Percentiles rank a stretch among this genome's conserved stretches.
Conservation (phyloP, 768 basidiomycete genomes). For the Lyophyllum shimeji region DNA sequence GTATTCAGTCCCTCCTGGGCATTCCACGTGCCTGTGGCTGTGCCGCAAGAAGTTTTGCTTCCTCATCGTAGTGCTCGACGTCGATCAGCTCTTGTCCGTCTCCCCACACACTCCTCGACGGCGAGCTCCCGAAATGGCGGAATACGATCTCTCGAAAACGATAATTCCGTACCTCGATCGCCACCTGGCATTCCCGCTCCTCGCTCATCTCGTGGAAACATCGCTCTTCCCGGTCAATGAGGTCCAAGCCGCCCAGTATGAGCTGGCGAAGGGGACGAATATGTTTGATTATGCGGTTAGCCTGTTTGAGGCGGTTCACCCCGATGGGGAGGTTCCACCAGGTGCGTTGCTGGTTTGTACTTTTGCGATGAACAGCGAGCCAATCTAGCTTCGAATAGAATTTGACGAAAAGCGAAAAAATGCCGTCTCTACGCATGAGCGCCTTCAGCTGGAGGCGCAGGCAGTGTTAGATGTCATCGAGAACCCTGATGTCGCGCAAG, state of each 20-base stretch:
- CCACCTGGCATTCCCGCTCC: conserved; percentile 90
- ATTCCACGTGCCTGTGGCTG: conserved; percentile 1
- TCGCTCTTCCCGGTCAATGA: conserved; percentile 77
- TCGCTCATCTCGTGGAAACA: conserved; percentile 80
- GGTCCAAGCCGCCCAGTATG: conserved; percentile 91
- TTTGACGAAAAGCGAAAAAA: conserved; percentile 80
- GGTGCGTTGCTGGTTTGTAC: conserved; percentile 43
- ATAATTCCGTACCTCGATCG: conserved; percentile 92
- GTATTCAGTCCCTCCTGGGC: background rate
- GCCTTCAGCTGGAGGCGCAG: conserved; percentile 86
- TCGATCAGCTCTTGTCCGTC: conserved; percentile 1
- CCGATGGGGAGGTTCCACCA: conserved; percentile 64
- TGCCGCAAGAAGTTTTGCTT: conserved; percentile 12
- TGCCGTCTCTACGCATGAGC: conserved; percentile 81
- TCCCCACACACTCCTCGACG: background rate
- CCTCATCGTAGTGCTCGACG: conserved; percentile 9
- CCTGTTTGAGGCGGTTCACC: conserved; percentile 77
- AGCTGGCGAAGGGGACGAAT: conserved; percentile 95
- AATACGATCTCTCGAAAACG: conserved; percentile 88
- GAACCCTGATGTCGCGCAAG: conserved; percentile 93
- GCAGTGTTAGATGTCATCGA: conserved; percentile 95
- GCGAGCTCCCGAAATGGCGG: conserved; percentile 53
- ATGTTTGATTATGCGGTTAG: conserved; percentile 94
- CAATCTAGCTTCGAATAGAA: conserved; percentile 46
- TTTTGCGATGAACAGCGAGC: background rate